Evolutionary conservation across 257 asterid genomes (phyloP), one percentile per base, ranked within the genome.

Genomic region (Asclepias syriaca): DNA sequence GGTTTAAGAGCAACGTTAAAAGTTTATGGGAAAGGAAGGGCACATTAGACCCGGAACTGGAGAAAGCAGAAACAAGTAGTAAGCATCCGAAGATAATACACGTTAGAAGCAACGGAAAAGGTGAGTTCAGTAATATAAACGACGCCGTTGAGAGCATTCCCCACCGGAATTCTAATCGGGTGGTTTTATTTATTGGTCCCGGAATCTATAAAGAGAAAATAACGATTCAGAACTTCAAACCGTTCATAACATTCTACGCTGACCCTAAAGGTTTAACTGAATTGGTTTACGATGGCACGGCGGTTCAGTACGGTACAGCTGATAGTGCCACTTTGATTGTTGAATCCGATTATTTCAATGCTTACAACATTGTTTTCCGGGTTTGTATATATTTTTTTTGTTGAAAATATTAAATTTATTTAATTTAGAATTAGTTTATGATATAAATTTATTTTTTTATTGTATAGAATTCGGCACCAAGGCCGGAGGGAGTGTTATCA

Each of bases 131-230:
- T 78, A 91, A 93, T 0, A 10, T 94, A 0, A 29, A 24, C 0
- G 97, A 87, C 0, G 97, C 99, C 21, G 15, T 94, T 1, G 76
- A 77, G 0, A 84, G 90, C 75, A 66, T 94, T 14, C 96, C 97
- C 0, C 15, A 6, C 0, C 82, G 68, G 0, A 94, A 89, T 72
- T 81, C 46, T 27, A 69, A 80, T 0, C 92, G 96, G 0, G 84
- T 84, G 2, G 43, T 88, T 11, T 66, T 94, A 22, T 75, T 70
- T 12, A 68, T 94, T 6, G 97, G 88, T 0, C 84, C 89, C 0
- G 99, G 99, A 53, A 89, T 72, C 24, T 94, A 91, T 48, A 81
- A 83, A 0, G 97, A 94, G 75, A 94, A 83, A 32, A 24, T 94
- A 4, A 80, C 16, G 53, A 66, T 91, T 10, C 83, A 77, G 1